Base-by-base conservation (phyloP, 768 basidiomycete genomes). In the Hysterangium stoloniferum region DNA sequence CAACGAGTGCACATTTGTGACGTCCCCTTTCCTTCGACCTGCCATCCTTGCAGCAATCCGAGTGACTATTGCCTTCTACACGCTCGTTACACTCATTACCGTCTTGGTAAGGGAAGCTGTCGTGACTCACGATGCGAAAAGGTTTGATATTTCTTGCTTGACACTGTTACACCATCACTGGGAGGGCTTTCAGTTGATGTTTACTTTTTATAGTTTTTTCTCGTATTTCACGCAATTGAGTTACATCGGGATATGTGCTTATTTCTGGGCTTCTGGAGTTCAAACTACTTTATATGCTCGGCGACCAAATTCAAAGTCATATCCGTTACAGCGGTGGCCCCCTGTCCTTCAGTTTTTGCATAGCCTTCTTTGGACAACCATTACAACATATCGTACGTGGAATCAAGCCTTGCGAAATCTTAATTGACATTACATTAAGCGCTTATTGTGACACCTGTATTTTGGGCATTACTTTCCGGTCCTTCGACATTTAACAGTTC, bases 221-320 rank as follows among this genome's bases (percentile, higher is more conserved):
- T 74, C 76, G 6, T 85, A 79, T 64, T 84, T 85, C 61, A 85
- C 83, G 0, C 57, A 76, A 52, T 70, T 85, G 1, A 73, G 78
- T 0, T 82, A 77, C 52, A 75, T 77, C 32, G 84, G 84, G 0
- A 57, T 84, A 1, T 70, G 73, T 17, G 70, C 80, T 19, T 86
- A 84, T 62, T 78, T 78, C 61, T 79, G 72, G 61, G 80, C 79
- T 0, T 61, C 82, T 1, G 68, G 73, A 3, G 66, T 76, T 1
- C 82, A 84, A 48, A 78, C 78, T 0, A 32, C 72, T 4, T 59
- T 62, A 0, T 83, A 75, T 53, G 73, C 68, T 9, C 25, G 51
- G 32, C 35, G 54, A 0, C 51, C 59, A 54, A 36, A 43, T 46
- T 54, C 56, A 66, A 64, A 25, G 59, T 60, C 27, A 5, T 84